Percentiles rank a stretch among this genome's conserved stretches.
These are phyloP conservation scores for Jimgerdemannia lactiflua DNA, from an alignment of 192 early-diverging fungal species.

Conservation along the genomic window DNA sequence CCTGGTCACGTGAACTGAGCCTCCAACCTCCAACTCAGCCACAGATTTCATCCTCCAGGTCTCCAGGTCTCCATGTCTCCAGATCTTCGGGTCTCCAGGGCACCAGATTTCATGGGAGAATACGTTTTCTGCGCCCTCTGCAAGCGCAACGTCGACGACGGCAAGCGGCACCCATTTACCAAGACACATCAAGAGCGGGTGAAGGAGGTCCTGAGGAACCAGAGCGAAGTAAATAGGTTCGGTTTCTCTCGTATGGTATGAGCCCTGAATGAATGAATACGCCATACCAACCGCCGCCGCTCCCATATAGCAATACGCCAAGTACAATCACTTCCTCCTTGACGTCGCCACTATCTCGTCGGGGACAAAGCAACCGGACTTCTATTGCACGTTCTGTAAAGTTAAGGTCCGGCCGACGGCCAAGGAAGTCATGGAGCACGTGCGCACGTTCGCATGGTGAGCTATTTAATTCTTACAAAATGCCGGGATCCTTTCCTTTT, in stretches of 20 bases:
- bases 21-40: not conserved
- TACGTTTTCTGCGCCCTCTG: not conserved
- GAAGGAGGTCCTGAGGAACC: not conserved
- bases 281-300: no score
- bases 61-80: no score
- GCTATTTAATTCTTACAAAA: not conserved
- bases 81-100: not conserved
- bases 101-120: not conserved
- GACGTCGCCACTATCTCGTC: not conserved
- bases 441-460: not conserved
- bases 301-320: not conserved
- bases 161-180: not conserved
- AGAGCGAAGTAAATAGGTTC: not conserved
- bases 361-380: not conserved
- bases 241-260: not conserved
- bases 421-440: not conserved
- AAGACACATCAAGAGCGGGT: not conserved
- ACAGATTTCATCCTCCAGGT: not conserved
- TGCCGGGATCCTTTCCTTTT: not conserved
- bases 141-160: not conserved
- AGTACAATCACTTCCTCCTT: not conserved
- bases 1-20: not conserved
- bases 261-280: not conserved
- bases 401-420: not conserved
- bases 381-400: not conserved